These are phyloP conservation scores for Aureobasidium sp. DNA, from an alignment of 2,329 filamentous ascomycete species.

Conservation along the genomic window DNA sequence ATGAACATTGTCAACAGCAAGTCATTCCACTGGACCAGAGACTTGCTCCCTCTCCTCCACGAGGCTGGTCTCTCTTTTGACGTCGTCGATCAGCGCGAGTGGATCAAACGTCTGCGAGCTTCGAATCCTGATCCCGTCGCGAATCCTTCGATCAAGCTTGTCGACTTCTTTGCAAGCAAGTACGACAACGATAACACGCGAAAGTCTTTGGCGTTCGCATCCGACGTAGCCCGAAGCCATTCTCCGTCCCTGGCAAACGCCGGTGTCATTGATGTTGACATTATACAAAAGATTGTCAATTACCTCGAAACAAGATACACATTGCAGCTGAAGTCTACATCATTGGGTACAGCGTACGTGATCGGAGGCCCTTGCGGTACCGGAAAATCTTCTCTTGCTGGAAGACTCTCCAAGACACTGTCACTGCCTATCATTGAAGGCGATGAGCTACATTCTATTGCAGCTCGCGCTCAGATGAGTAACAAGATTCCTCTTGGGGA, in stretches of 20 bases:
- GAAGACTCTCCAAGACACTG: constrained; percentile 26
- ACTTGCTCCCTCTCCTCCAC: constrained; percentile 47
- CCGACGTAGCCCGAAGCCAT: constrained; percentile 28
- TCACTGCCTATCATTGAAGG: constrained; percentile 36
- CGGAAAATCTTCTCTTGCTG: constrained; percentile 36
- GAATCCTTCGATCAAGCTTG: constrained; percentile 27
- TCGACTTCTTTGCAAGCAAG: constrained; percentile 27
- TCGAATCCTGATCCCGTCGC: constrained; percentile 35
- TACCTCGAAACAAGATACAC: constrained; percentile 4
- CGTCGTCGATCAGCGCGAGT: constrained; percentile 38
- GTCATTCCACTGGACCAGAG: constrained; percentile 45
- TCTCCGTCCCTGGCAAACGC: constrained; percentile 19
- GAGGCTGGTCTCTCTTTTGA: constrained; percentile 40
- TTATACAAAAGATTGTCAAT: constrained; percentile 23
- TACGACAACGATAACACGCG: constrained; percentile 30
- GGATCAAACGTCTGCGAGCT: constrained; percentile 39
- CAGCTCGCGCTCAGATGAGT: constrained; percentile 69
- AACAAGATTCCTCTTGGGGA: constrained; percentile 78
- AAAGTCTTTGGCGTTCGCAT: constrained; percentile 46
- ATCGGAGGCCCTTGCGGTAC: constrained; percentile 37
- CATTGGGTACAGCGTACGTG: constrained; percentile 27
- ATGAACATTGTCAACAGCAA: constrained; percentile 42
- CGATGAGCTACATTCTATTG: constrained; percentile 32
- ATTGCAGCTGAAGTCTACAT: background rate
- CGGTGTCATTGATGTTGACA: constrained; percentile 20